Conservation (phyloP, 2,329 filamentous ascomycete species). For the Falciphora oryzae region DNA sequence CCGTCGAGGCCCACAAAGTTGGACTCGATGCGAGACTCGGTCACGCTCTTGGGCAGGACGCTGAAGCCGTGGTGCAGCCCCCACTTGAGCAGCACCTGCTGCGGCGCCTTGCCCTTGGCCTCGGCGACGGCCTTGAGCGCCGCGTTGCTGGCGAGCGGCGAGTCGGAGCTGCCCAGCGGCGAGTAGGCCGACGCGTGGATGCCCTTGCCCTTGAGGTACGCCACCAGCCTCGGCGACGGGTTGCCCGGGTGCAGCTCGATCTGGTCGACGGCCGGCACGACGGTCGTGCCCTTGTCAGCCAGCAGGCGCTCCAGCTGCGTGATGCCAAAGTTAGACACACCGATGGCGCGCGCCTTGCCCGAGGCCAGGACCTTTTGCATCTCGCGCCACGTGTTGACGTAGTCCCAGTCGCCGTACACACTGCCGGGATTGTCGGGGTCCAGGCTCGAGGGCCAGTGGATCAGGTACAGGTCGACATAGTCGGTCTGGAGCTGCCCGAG, state of each 20-base stretch:
- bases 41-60: slow-evolving; percentile 83
- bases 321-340: slow-evolving; percentile 15
- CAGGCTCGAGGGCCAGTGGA: slow-evolving; percentile 14
- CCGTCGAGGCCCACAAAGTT: slow-evolving; percentile 68
- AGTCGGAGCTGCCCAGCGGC: slow-evolving; percentile 66
- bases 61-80: slow-evolving; percentile 74
- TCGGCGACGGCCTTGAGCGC: slow-evolving; percentile 58
- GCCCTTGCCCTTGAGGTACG: slow-evolving; percentile 65
- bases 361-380: slow-evolving; percentile 14
- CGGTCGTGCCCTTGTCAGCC: slow-evolving; percentile 57
- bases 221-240: slow-evolving; percentile 72
- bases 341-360: slow-evolving; percentile 14
- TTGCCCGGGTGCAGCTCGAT: slow-evolving; percentile 77
- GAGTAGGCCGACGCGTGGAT: slow-evolving; percentile 74
- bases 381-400: slow-evolving; percentile 14
- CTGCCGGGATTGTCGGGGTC: slow-evolving; percentile 10
- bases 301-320: slow-evolving; percentile 42
- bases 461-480: slow-evolving; percentile 16
- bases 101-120: slow-evolving; percentile 60
- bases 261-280: slow-evolving; percentile 69
- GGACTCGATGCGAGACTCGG: slow-evolving; percentile 62
- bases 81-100: slow-evolving; percentile 77
- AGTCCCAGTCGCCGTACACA: slow-evolving; percentile 9
- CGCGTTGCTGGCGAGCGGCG: slow-evolving; percentile 61
- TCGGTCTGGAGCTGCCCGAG: slow-evolving; percentile 12